A percentile compares a stretch with the other conserved stretches of the same genome.
Conservation (phyloP, 163 green algal genomes). For the Volvox carteri region DNA sequence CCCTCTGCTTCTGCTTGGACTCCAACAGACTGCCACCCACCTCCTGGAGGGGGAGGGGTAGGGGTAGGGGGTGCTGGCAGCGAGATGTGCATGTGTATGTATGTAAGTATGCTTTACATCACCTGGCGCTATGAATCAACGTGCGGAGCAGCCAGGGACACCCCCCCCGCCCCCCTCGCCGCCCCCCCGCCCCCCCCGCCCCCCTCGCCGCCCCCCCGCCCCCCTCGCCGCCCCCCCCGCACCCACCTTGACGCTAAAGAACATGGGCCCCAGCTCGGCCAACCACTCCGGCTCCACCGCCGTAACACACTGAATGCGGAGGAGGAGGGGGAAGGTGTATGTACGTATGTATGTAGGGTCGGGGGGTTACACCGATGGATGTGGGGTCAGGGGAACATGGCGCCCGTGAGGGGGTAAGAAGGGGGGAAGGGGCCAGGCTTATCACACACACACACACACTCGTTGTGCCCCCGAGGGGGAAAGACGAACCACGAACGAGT, state of each 20-base stretch:
- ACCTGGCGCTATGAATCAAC: neutral
- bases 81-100: neutral
- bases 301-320: slow-evolving; percentile 92
- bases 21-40: slow-evolving; percentile 82
- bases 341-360: neutral
- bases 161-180: neutral
- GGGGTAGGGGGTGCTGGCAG: neutral
- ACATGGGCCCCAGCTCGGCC: slow-evolving; percentile 97
- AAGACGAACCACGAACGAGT: no score
- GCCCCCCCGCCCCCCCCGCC: neutral
- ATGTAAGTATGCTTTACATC: neutral
- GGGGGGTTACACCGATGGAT: neutral
- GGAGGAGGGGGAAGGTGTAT: neutral
- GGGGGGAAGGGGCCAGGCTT: no score
- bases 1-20: slow-evolving; percentile 73
- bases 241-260: slow-evolving; percentile 96
- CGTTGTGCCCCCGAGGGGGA: no score
- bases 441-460: no score
- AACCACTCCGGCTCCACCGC: slow-evolving; percentile 98
- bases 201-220: neutral
- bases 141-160: neutral
- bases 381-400: neutral
- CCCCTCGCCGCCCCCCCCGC: neutral
- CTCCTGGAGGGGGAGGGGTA: slow-evolving; percentile 65
- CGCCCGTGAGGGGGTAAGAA: neutral